Evolutionary conservation across 192 early-diverging fungal species (phyloP).

Genomic region (Rhizophagus sp.): DNA sequence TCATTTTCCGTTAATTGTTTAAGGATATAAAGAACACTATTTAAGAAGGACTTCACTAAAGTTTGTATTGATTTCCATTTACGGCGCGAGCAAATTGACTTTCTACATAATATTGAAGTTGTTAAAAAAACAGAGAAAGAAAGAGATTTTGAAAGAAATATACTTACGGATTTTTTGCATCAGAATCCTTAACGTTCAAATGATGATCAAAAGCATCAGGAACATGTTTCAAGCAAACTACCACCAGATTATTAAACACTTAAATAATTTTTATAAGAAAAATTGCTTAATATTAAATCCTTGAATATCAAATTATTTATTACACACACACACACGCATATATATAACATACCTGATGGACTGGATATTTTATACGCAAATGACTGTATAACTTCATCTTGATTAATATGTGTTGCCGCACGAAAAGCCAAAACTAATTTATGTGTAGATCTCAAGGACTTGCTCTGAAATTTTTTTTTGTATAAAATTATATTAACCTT

Average conservation of each 20-base stretch:
- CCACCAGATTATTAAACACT: slow-evolving; percentile 83
- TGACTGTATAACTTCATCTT: slow-evolving; percentile 54
- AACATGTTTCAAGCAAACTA: slow-evolving; percentile 69
- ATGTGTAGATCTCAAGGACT: slow-evolving; percentile 71
- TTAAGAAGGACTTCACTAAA: slow-evolving; percentile 81
- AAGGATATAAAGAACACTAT: slow-evolving; percentile 73
- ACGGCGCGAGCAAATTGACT: slow-evolving; percentile 39
- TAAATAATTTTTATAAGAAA: neutral
- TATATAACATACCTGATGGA: slow-evolving; percentile 41
- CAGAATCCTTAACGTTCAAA: slow-evolving; percentile 41
- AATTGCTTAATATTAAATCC: too few species aligned
- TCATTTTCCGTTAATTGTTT: slow-evolving; percentile 79
- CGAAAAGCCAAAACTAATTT: slow-evolving; percentile 83
- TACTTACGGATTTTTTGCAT: slow-evolving; percentile 9
- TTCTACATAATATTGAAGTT: slow-evolving; percentile 28
- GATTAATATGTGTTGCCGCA: slow-evolving; percentile 74
- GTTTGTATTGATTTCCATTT: slow-evolving; percentile 79
- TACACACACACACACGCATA: too few species aligned
- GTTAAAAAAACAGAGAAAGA: neutral
- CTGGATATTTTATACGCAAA: slow-evolving; percentile 73
- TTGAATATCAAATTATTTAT: neutral
- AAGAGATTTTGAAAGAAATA: neutral
- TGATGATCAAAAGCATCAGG: slow-evolving; percentile 73
- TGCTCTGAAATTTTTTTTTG: slow-evolving; percentile 22
- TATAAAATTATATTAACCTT: neutral